Conservation (phyloP, 495 filamentous ascomycete genomes). For the Trichoderma reesei region DNA sequence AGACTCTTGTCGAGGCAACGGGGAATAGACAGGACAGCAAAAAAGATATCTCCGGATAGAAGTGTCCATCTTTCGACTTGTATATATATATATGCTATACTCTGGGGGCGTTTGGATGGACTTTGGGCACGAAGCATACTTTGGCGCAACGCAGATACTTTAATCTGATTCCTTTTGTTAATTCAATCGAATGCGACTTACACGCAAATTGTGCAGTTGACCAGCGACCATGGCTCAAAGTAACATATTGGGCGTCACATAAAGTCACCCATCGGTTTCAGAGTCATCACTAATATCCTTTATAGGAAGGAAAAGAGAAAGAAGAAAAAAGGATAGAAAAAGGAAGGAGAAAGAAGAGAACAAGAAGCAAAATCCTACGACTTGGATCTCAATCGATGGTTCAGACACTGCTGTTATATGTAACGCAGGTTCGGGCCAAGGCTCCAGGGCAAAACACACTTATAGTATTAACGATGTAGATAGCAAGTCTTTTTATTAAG, state of each 20-base stretch:
- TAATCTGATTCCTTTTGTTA: background rate
- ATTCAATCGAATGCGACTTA: background rate
- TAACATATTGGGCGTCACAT: too few relatives aligned
- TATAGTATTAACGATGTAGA: background rate
- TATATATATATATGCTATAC: background rate
- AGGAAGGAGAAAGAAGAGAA: too few relatives aligned
- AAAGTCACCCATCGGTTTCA: too few relatives aligned
- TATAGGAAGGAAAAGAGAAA: too few relatives aligned
- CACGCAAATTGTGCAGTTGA: background rate
- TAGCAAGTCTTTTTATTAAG: background rate
- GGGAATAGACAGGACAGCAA: background rate
- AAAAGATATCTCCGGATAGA: background rate
- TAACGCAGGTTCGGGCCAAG: too few relatives aligned
- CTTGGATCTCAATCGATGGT: too few relatives aligned
- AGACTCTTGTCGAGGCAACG: background rate
- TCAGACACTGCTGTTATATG: too few relatives aligned
- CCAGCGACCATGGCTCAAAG: too few relatives aligned
- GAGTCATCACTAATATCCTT: too few relatives aligned
- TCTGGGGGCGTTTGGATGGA: background rate
- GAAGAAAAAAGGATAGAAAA: too few relatives aligned
- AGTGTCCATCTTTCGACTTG: conserved; percentile 1
- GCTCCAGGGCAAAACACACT: background rate
- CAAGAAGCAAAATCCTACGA: too few relatives aligned
- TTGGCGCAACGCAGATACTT: background rate
- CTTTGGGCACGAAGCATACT: background rate